These are phyloP conservation scores for Ascodesmis nigricans DNA, from an alignment of 495 filamentous ascomycete species.

Conservation along the genomic window DNA sequence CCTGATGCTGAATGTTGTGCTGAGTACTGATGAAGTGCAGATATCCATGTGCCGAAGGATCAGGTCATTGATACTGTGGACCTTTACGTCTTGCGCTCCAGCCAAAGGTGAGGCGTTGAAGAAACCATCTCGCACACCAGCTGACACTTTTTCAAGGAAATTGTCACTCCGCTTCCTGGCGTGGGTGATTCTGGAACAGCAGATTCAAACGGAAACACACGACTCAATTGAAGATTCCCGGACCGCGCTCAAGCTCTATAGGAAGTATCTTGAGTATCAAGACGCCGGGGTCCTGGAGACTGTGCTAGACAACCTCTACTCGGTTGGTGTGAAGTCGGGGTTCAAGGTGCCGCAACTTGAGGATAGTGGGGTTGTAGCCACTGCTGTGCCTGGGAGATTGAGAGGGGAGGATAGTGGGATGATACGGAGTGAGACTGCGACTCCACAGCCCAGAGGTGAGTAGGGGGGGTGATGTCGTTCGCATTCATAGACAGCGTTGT, in stretches of 20 bases:
- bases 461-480: too few species aligned
- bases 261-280: slow-evolving; percentile 70
- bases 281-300: slow-evolving; percentile 59
- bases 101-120: slow-evolving; percentile 21
- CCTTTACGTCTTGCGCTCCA: slow-evolving; percentile 50
- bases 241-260: slow-evolving; percentile 71
- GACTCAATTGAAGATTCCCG: slow-evolving; percentile 86
- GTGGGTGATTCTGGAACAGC: slow-evolving; percentile 66
- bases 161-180: slow-evolving; percentile 74
- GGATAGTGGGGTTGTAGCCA: neutral
- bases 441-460: slow-evolving; percentile 1
- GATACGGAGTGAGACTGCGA: neutral
- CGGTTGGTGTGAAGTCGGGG: slow-evolving; percentile 41
- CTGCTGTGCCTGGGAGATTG: neutral
- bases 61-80: slow-evolving; percentile 88
- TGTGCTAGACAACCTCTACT: slow-evolving; percentile 66
- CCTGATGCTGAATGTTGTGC: neutral
- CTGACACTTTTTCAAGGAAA: slow-evolving; percentile 36
- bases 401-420: neutral
- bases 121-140: slow-evolving; percentile 8
- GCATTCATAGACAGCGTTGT: too few species aligned
- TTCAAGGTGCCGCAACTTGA: slow-evolving; percentile 43
- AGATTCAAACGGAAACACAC: slow-evolving; percentile 74
- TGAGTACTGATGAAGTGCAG: slow-evolving; percentile 6
- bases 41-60: slow-evolving; percentile 77